phyloP scores from a whole-genome alignment of 2,329 filamentous ascomycete species.

The Aspergillus intermedius region DNA sequence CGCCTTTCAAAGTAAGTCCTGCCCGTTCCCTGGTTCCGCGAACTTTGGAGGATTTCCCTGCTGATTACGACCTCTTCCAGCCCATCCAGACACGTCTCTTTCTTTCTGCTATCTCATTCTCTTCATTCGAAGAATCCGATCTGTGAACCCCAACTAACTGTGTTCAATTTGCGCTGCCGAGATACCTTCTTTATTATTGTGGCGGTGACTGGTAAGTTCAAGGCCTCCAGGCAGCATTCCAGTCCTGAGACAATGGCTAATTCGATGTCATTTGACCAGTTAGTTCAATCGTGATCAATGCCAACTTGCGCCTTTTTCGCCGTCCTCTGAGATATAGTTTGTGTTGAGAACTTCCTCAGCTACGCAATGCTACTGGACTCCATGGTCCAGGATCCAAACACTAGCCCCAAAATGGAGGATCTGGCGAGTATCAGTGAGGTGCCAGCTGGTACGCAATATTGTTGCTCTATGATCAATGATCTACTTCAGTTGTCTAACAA shows the following conservation, averaged over 20 bases:
- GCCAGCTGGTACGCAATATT: conserved; percentile 31
- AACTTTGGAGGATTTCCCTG: not conserved
- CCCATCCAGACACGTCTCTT: not conserved
- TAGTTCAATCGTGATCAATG: not conserved
- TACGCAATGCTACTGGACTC: conserved; percentile 28
- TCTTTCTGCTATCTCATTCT: not conserved
- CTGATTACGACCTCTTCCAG: not conserved
- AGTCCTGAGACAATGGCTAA: not conserved
- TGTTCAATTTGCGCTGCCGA: not conserved
- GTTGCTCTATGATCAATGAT: conserved; percentile 2
- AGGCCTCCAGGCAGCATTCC: not conserved
- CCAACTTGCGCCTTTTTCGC: not conserved
- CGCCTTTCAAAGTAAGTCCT: no score
- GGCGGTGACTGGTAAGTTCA: not conserved
- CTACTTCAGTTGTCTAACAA: conserved; percentile 2
- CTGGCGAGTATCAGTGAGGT: conserved; percentile 38
- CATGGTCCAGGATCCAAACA: conserved; percentile 33
- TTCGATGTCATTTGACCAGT: not conserved
- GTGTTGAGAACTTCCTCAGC: not conserved
- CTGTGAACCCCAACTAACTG: no score
- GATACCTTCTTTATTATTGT: not conserved
- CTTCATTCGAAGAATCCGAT: not conserved
- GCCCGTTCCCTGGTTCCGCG: not conserved
- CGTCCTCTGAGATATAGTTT: not conserved
- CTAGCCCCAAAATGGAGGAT: conserved; percentile 31